Percentiles rank a stretch among this genome's conserved stretches.
phyloP scores from a whole-genome alignment of 2,329 filamentous ascomycete genomes.

The Trichoderma semiorbis region DNA sequence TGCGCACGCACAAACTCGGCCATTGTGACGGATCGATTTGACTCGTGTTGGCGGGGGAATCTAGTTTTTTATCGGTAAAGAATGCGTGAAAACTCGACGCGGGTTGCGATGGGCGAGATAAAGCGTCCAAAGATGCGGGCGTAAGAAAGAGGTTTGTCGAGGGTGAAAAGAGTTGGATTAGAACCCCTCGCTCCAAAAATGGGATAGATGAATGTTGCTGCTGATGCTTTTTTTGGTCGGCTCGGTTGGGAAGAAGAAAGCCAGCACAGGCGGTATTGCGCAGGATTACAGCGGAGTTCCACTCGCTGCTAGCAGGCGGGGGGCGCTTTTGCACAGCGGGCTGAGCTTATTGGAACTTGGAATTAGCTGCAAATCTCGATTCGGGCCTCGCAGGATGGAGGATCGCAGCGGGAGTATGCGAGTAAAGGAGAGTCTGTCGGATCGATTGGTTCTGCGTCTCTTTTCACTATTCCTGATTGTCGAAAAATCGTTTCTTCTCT shows the following conservation, averaged over 20 bases:
- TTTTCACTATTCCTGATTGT: neutral
- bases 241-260: constrained; percentile 2
- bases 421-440: too few species aligned
- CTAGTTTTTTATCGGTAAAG: neutral
- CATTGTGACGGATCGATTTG: constrained; percentile 57
- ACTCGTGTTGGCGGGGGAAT: constrained; percentile 1
- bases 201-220: constrained; percentile 3
- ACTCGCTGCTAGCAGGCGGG: constrained; percentile 13
- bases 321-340: constrained; percentile 2
- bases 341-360: neutral
- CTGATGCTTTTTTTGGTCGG: constrained; percentile 7
- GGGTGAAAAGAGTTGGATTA: neutral
- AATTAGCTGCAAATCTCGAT: constrained; percentile 13
- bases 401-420: neutral
- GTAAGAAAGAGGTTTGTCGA: neutral
- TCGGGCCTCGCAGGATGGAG: neutral
- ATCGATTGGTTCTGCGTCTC: neutral
- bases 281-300: constrained; percentile 3
- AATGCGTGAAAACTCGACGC: neutral
- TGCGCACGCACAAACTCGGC: constrained; percentile 98
- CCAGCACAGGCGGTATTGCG: neutral
- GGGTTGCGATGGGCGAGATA: neutral
- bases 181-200: neutral
- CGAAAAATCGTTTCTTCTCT: neutral
- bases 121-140: neutral